Conservation (phyloP, 805 yeast species). For the Debaryomyces tyrocola region DNA sequence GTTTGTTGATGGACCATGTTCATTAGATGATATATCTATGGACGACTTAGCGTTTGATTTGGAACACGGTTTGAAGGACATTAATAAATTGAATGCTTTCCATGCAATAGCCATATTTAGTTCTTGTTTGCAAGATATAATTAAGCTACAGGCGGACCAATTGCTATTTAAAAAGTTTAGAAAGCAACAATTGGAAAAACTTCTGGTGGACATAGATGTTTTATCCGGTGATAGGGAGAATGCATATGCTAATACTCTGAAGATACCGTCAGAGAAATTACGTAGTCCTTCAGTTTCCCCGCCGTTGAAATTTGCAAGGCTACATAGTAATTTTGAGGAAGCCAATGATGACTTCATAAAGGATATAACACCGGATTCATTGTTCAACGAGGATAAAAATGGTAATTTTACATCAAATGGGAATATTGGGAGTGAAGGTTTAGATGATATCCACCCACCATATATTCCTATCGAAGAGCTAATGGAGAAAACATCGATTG, state of each 20-base stretch:
- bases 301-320: slow-evolving; percentile 19
- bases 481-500: slow-evolving; percentile 13
- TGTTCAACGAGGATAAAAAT: slow-evolving; percentile 4
- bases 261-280: slow-evolving; percentile 5
- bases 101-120: slow-evolving; percentile 35
- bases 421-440: background rate
- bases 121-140: slow-evolving; percentile 31
- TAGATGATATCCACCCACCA: slow-evolving; percentile 4
- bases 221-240: background rate
- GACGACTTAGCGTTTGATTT: slow-evolving; percentile 36
- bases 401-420: background rate
- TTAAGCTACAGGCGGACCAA: slow-evolving; percentile 26
- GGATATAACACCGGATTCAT: slow-evolving; percentile 19
- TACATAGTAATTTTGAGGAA: slow-evolving; percentile 4
- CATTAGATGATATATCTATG: slow-evolving; percentile 31
- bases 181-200: slow-evolving; percentile 21
- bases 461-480: slow-evolving; percentile 24
- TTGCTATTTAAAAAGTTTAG: slow-evolving; percentile 24
- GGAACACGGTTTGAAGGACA: slow-evolving; percentile 27
- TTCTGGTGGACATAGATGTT: slow-evolving; percentile 1
- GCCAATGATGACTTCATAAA: slow-evolving; percentile 5
- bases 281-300: slow-evolving; percentile 22
- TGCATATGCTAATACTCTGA: background rate
- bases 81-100: slow-evolving; percentile 33
- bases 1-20: slow-evolving; percentile 39